Percentiles rank a stretch among this genome's conserved stretches.
Evolutionary conservation across 768 basidiomycete species (phyloP).

Genomic region (Suillus discolor): DNA sequence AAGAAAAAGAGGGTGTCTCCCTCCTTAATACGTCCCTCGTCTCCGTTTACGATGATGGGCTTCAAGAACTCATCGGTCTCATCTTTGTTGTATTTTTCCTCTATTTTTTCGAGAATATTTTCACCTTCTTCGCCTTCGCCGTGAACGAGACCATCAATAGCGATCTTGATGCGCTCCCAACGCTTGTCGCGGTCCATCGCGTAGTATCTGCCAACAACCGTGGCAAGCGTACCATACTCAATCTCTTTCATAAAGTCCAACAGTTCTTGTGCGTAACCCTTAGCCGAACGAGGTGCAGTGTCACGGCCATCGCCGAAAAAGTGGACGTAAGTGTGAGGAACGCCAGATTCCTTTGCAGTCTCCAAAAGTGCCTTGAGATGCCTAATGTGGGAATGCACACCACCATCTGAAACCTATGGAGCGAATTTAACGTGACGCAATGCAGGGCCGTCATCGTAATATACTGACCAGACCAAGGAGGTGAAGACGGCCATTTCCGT

Average conservation of each 20-base stretch:
- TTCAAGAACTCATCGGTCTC: constrained; percentile 96
- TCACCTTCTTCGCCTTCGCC: constrained; percentile 62
- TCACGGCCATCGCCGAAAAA: constrained; percentile 96
- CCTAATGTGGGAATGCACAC: constrained; percentile 94
- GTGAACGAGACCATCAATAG: constrained; percentile 80
- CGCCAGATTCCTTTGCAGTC: constrained; percentile 82
- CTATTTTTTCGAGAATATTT: constrained; percentile 64
- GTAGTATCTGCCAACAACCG: constrained; percentile 89
- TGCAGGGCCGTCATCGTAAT: not conserved
- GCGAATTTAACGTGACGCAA: not conserved
- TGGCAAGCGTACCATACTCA: constrained; percentile 78
- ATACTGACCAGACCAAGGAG: constrained; percentile 78
- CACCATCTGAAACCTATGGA: constrained; percentile 84
- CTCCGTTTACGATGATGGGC: constrained; percentile 86
- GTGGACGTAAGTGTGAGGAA: constrained; percentile 88
- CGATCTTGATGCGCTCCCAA: constrained; percentile 92
- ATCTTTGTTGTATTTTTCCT: constrained; percentile 79
- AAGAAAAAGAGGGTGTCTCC: constrained; percentile 92
- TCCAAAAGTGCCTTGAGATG: constrained; percentile 91
- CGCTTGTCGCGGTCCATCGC: constrained; percentile 98
- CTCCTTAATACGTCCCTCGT: constrained; percentile 80
- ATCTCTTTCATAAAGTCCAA: constrained; percentile 78
- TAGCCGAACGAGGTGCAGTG: constrained; percentile 85
- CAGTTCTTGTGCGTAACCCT: constrained; percentile 76
- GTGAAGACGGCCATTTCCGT: constrained; percentile 82